Evolutionary conservation across 2,329 filamentous ascomycete species (phyloP).

Genomic region (Thelonectria blattea): DNA sequence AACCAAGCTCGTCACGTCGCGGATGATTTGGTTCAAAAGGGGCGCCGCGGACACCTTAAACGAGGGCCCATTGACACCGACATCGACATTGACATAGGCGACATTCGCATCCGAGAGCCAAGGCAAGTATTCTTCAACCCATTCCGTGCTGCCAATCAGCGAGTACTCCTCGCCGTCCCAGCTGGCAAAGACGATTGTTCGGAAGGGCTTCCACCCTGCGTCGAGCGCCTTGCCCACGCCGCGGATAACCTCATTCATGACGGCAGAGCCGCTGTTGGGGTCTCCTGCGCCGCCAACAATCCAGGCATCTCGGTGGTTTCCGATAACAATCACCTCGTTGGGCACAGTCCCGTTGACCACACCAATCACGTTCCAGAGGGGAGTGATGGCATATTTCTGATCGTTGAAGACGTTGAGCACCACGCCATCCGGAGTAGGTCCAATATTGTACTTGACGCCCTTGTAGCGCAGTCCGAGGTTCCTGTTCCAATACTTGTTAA

Average conservation of each 20-base stretch:
- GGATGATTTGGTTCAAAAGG: constrained; percentile 74
- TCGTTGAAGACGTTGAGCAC: constrained; percentile 77
- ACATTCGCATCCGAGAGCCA: constrained; percentile 78
- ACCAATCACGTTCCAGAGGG: constrained; percentile 91
- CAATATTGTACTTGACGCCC: constrained; percentile 84
- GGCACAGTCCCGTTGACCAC: constrained; percentile 86
- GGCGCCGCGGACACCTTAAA: constrained; percentile 74
- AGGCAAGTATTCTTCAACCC: constrained; percentile 87
- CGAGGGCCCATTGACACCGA: constrained; percentile 69
- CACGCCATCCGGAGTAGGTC: constrained; percentile 76
- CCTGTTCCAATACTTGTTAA: constrained; percentile 73
- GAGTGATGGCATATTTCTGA: constrained; percentile 81
- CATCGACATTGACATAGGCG: constrained; percentile 87
- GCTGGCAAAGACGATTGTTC: constrained; percentile 88
- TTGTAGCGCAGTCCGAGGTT: constrained; percentile 78
- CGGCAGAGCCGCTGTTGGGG: constrained; percentile 82
- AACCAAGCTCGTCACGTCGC: constrained; percentile 68
- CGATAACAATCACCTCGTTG: constrained; percentile 86
- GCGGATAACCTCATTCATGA: constrained; percentile 78
- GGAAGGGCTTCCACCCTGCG: constrained; percentile 65
- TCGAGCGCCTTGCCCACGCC: constrained; percentile 75
- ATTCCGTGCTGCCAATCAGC: constrained; percentile 85
- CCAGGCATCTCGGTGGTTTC: constrained; percentile 94
- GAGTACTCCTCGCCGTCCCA: constrained; percentile 89
- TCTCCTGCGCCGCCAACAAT: constrained; percentile 84